Conservation (phyloP, 1,139 yeast species). For the Debaryomyces sp. region DNA sequence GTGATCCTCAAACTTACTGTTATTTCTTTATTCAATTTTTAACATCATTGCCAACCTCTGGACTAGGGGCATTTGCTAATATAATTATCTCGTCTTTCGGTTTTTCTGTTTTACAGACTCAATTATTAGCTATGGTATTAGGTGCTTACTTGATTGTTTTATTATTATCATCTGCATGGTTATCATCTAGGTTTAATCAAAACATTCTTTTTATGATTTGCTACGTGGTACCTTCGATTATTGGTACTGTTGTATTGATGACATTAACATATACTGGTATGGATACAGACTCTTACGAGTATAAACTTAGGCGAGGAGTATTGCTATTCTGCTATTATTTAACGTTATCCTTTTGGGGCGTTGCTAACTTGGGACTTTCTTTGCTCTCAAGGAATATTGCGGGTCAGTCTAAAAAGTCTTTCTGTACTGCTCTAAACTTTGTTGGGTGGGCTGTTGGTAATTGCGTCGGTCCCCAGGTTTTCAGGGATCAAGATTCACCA, state of each 20-base stretch:
- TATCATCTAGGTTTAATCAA: constrained; percentile 12
- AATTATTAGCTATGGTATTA: constrained; percentile 19
- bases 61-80: constrained; percentile 9
- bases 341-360: constrained; percentile 14
- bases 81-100: constrained; percentile 16
- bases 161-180: constrained; percentile 13
- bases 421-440: not conserved
- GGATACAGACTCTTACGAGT: not conserved
- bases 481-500: constrained; percentile 23
- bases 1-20: constrained; percentile 12
- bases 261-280: constrained; percentile 9
- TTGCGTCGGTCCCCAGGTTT: constrained; percentile 34
- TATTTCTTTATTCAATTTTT: constrained; percentile 11
- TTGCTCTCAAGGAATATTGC: constrained; percentile 5
- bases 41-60: constrained; percentile 5
- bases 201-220: constrained; percentile 15
- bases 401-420: constrained; percentile 16
- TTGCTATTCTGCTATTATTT: constrained; percentile 12
- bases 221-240: constrained; percentile 14
- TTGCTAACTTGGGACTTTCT: constrained; percentile 7
- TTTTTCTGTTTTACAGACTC: constrained; percentile 16
- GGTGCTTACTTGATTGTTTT: constrained; percentile 17
- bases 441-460: constrained; percentile 30
- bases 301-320: not conserved
- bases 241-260: constrained; percentile 16